Base-by-base conservation (phyloP, 1,284 basidiomycete species). In the Lentinus polychrous region DNA sequence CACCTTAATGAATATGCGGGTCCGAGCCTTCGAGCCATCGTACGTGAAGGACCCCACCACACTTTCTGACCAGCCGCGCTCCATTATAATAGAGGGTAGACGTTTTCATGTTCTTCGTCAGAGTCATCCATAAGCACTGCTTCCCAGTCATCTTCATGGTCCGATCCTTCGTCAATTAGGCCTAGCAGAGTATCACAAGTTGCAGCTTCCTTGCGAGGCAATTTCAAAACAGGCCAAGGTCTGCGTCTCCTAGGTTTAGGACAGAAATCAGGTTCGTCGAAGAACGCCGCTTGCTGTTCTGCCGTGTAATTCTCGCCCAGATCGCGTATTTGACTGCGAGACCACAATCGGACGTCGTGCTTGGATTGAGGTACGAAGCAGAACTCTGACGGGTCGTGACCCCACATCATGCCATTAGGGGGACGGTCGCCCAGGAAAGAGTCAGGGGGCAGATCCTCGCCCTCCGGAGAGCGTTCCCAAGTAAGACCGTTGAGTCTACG, bases 311-410 rank as follows among this genome's bases (percentile, higher is more conserved):
- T 52, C 51, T 66, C 65, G 23, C 58, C 61, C 46, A 57, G 58
- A 47, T 63, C 65, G 33, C 60, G 52, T 47, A 69, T 52, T 63
- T 66, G 66, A 55, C 63, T 66, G 33, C 65, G 60, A 22, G 66
- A 63, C 61, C 63, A 69, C 43, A 62, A 48, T 35, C 55, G 52
- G 5, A 27, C 27, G 8, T 60, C 53, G 12, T 20, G 3, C 10
- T 4, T 4, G 7, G 56, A 47, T 48, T 63, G 60, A 31, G 56
- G 40, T 48, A 66, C 59, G 55, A 57, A 62, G 51, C 57, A 60
- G 52, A 68, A 55, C 41, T 66, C 60, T 40, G 57, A 50, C 39
- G 59, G 47, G 11, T 50, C 44, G 53, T 66, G 62, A 35, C 60
- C 66, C 66, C 66, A 68, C 48, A 67, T 60, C 52, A 61, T 55